Evolutionary conservation across 2,329 filamentous ascomycete genomes (phyloP).

Genomic region (Orbilia quercus): DNA sequence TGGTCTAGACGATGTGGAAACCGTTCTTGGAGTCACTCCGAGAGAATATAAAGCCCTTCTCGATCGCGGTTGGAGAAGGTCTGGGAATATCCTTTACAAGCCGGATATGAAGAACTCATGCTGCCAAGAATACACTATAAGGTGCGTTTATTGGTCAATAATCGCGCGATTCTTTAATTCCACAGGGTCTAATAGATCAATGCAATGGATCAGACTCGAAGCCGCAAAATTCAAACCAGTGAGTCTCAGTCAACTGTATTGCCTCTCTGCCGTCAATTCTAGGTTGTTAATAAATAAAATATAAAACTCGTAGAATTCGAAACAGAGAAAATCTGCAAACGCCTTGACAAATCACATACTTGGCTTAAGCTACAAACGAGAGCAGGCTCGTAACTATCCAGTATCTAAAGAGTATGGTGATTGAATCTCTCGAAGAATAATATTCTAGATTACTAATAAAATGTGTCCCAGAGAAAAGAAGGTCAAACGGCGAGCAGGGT

Average conservation of each 20-base stretch:
- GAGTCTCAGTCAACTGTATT: slow-evolving; percentile 65
- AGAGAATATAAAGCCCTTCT: slow-evolving; percentile 76
- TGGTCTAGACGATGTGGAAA: slow-evolving; percentile 24
- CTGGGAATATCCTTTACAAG: slow-evolving; percentile 76
- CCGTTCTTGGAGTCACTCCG: slow-evolving; percentile 37
- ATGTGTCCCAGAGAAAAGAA: slow-evolving; percentile 67
- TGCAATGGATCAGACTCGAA: slow-evolving; percentile 23
- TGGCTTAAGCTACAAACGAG: slow-evolving; percentile 75
- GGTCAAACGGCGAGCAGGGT: slow-evolving; percentile 72
- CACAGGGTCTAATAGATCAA: background rate
- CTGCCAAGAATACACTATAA: slow-evolving; percentile 90
- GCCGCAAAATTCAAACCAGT: slow-evolving; percentile 40
- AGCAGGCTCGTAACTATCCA: slow-evolving; percentile 73
- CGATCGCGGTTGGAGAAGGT: slow-evolving; percentile 81
- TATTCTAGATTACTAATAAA: slow-evolving; percentile 11
- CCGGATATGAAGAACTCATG: slow-evolving; percentile 83
- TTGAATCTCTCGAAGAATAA: slow-evolving; percentile 10
- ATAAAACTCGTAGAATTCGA: slow-evolving; percentile 76
- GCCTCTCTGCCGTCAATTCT: no score
- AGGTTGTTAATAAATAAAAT: no score
- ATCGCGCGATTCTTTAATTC: slow-evolving; percentile 20
- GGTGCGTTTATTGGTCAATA: slow-evolving; percentile 61
- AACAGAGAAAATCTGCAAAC: slow-evolving; percentile 80
- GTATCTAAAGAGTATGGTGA: slow-evolving; percentile 72
- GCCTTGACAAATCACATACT: slow-evolving; percentile 78